These are phyloP conservation scores for Basipetospora sp. DNA, from an alignment of 2,329 filamentous ascomycete species.

Conservation along the genomic window DNA sequence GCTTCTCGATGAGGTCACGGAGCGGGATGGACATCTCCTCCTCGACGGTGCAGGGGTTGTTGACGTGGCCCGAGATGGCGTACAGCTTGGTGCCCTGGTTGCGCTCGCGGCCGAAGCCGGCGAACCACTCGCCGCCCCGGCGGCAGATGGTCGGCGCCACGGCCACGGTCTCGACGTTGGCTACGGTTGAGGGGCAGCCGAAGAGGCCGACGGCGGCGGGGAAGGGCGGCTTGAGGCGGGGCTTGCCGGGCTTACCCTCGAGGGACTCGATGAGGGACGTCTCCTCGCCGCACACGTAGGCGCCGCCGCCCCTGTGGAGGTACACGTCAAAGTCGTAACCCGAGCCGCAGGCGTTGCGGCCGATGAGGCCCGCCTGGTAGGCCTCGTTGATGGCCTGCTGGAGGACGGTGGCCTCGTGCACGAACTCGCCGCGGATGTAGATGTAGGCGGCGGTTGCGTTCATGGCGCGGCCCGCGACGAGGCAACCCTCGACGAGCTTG, in stretches of 20 bases:
- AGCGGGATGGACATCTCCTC: conserved; percentile 99
- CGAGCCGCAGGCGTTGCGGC: conserved; percentile 92
- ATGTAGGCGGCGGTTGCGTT: conserved; percentile 98
- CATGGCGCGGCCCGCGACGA: conserved; percentile 93
- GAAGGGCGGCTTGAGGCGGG: conserved; percentile 95
- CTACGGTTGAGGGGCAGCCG: conserved; percentile 92
- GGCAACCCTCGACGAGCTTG: conserved; percentile 94
- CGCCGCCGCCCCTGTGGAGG: conserved; percentile 89
- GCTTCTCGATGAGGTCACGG: conserved; percentile 89
- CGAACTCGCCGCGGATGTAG: conserved; percentile 97
- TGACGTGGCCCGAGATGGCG: conserved; percentile 97
- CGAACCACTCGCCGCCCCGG: conserved; percentile 85
- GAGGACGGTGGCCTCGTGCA: conserved; percentile 83
- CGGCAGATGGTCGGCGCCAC: conserved; percentile 92
- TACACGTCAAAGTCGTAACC: conserved; percentile 98
- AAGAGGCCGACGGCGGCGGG: conserved; percentile 94
- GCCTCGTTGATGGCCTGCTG: conserved; percentile 96
- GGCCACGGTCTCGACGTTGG: conserved; percentile 93
- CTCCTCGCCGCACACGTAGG: conserved; percentile 96
- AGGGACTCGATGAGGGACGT: conserved; percentile 95
- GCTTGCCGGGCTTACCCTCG: conserved; percentile 97
- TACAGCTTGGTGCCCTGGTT: conserved; percentile 96
- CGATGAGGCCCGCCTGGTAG: conserved; percentile 84
- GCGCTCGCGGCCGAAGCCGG: conserved; percentile 81
- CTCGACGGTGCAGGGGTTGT: conserved; percentile 94